Conservation (phyloP, 495 filamentous ascomycete species). For the Xylaria venustula region DNA sequence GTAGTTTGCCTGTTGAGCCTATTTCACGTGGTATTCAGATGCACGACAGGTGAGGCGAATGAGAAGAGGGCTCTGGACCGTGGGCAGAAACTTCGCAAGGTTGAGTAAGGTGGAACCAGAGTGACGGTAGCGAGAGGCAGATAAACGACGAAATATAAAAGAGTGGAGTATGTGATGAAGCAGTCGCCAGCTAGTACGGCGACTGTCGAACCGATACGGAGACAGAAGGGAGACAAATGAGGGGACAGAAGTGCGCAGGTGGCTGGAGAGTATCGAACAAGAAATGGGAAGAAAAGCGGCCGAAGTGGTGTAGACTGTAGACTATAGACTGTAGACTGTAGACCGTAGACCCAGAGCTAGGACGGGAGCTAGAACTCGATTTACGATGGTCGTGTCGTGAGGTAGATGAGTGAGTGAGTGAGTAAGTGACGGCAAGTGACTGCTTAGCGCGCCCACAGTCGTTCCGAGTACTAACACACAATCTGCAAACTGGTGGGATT, state of each 20-base stretch:
- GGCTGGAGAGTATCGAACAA: not conserved
- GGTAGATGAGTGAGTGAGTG: no score
- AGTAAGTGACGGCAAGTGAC: no score
- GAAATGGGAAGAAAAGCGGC: not conserved
- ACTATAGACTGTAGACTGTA: no score
- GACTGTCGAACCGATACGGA: not conserved
- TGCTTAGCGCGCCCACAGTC: not conserved
- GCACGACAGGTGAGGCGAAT: not conserved
- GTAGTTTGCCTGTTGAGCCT: constrained; percentile 1
- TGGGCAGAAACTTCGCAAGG: not conserved
- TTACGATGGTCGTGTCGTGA: not conserved
- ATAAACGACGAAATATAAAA: no score
- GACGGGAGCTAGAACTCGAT: not conserved
- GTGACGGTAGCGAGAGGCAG: not conserved
- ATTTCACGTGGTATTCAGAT: not conserved
- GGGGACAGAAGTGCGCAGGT: not conserved
- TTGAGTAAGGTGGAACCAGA: not conserved
- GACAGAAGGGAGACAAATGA: not conserved
- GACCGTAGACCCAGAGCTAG: not conserved
- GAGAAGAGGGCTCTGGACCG: not conserved
- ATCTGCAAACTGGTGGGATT: not conserved
- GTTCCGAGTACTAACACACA: not conserved
- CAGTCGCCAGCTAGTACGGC: not conserved
- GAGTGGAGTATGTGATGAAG: not conserved
- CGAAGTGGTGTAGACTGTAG: not conserved